phyloP scores from a whole-genome alignment of 352 stramenopile genomes.

The Phytopythium montanum region DNA sequence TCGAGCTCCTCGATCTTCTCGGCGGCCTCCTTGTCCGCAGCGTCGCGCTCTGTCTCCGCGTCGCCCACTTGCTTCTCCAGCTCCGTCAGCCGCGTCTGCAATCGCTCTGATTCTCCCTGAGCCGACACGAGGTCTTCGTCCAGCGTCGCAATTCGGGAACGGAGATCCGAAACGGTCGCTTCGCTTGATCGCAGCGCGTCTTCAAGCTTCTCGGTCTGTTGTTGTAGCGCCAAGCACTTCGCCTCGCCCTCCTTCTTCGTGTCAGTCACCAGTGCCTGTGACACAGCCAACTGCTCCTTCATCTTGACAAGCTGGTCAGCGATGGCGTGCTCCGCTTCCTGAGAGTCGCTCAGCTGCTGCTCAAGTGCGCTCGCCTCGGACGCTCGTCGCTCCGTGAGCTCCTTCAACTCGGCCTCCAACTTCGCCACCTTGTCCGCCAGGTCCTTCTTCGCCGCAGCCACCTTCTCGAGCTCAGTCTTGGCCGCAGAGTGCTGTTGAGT shows the following conservation, averaged over 20 bases:
- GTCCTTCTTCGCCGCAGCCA: not conserved
- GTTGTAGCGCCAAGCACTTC: not conserved
- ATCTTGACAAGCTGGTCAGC: slow-evolving; percentile 9
- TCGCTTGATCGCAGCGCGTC: not conserved
- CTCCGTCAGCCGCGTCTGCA: slow-evolving; percentile 1
- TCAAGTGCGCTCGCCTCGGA: slow-evolving; percentile 12
- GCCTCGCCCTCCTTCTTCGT: not conserved
- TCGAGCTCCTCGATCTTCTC: not conserved
- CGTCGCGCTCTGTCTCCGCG: not conserved
- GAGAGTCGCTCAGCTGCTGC: slow-evolving; percentile 6
- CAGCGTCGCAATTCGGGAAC: not conserved
- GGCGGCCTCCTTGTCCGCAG: not conserved
- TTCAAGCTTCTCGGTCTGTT: not conserved
- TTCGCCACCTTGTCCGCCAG: slow-evolving; percentile 1
- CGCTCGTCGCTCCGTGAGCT: slow-evolving; percentile 4
- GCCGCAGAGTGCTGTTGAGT: slow-evolving; percentile 8
- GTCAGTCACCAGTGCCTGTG: not conserved
- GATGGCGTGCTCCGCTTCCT: not conserved
- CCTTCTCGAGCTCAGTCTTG: slow-evolving; percentile 4
- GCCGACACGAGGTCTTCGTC: not conserved
- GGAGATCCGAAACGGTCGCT: slow-evolving; percentile 2
- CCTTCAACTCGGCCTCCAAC: slow-evolving; percentile 14
- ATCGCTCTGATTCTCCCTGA: not conserved
- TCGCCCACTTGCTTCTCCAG: not conserved
- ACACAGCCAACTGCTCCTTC: slow-evolving; percentile 9